A percentile compares a stretch with the other conserved stretches of the same genome.
Conservation (phyloP, 768 basidiomycete species). For the Rhodosporidiobolus odoratus region DNA sequence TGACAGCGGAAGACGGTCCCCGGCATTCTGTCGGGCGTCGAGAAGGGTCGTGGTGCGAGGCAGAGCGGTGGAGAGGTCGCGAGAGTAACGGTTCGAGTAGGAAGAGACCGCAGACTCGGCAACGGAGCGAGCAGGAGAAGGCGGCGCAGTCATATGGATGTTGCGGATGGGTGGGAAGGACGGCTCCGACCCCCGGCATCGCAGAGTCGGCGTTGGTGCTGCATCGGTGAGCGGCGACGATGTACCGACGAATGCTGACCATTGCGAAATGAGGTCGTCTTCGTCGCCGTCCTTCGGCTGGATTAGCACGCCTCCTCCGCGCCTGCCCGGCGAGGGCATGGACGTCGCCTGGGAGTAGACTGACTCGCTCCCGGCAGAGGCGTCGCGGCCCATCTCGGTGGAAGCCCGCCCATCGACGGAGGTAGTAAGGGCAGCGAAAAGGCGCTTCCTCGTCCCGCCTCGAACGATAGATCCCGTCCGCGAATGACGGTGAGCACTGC, state of each 20-base stretch:
- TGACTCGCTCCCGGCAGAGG: not conserved
- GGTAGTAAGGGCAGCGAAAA: not conserved
- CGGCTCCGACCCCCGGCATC: not conserved
- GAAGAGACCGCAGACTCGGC: not conserved
- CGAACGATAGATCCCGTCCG: not conserved
- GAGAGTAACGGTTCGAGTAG: not conserved
- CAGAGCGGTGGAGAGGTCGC: constrained; percentile 7
- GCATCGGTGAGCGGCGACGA: constrained; percentile 1
- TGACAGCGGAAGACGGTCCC: not conserved
- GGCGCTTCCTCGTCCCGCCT: not conserved
- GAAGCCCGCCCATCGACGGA: not conserved
- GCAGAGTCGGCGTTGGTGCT: not conserved
- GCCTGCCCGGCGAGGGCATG: not conserved
- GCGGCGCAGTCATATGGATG: not conserved
- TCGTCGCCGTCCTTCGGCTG: not conserved
- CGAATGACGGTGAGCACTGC: constrained; percentile 1
- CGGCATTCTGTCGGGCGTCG: not conserved
- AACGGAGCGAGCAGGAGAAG: not conserved
- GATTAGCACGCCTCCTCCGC: not conserved
- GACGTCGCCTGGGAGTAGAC: constrained; percentile 5
- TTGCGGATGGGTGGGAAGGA: not conserved
- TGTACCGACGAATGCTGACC: constrained; percentile 8
- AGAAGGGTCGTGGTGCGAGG: constrained; percentile 9
- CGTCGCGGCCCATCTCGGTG: not conserved
- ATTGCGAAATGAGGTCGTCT: not conserved